phyloP scores from a whole-genome alignment of 23 red algal genomes.

The Gracilaria gracilis region DNA sequence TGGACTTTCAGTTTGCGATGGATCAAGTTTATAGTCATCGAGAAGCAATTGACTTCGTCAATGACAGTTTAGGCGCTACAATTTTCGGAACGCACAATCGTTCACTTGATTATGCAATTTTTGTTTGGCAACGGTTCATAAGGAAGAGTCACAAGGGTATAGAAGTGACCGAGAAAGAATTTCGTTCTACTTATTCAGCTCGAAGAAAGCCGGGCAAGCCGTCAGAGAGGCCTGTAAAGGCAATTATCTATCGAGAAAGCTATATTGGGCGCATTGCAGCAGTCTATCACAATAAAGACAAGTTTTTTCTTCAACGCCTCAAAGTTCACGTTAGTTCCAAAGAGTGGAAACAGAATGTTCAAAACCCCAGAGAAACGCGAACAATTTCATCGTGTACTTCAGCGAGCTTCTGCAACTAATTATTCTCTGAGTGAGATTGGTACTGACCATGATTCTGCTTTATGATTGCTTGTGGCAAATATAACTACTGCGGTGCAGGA shows the following conservation, averaged over 20 bases:
- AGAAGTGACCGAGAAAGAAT: neutral
- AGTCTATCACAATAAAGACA: conserved; percentile 28
- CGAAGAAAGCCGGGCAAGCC: neutral
- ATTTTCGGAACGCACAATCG: neutral
- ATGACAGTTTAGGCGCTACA: neutral
- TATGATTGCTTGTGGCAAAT: neutral
- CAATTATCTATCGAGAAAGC: conserved; percentile 33
- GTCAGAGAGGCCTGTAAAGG: neutral
- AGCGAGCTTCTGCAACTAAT: neutral
- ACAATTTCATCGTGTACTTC: neutral
- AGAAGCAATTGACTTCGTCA: neutral
- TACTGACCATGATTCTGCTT: neutral
- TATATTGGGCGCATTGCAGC: neutral
- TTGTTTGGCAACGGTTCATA: conserved; percentile 31
- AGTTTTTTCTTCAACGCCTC: conserved; percentile 7
- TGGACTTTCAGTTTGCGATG: neutral
- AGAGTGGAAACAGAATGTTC: neutral
- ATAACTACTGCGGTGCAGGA: neutral
- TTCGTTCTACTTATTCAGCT: neutral
- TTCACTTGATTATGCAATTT: conserved; percentile 7
- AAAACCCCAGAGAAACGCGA: neutral
- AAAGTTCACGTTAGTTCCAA: conserved; percentile 23
- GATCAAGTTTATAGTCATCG: conserved; percentile 5
- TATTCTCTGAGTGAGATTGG: too few relatives aligned
- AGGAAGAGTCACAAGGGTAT: neutral